Conservation (phyloP, 208 protist species). For the Acanthamoeba sp. region DNA sequence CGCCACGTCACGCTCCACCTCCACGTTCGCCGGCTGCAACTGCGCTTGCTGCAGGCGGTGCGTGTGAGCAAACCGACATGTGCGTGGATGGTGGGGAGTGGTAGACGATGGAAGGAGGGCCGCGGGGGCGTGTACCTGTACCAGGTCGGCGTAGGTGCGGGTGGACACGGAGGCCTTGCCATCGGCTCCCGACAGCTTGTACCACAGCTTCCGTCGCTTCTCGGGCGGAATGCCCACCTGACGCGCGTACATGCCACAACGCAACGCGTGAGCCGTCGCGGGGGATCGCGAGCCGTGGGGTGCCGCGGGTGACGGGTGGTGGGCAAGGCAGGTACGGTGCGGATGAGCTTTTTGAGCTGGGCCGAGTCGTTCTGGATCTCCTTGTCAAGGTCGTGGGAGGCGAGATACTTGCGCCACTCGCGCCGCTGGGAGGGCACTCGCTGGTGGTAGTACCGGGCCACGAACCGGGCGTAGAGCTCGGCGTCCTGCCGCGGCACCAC, state of each 20-base stretch:
- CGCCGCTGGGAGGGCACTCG: conserved; percentile 31
- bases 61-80: not conserved
- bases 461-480: conserved; percentile 51
- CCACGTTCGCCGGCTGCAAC: not conserved
- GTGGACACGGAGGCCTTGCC: conserved; percentile 55
- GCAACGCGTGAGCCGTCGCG: too few relatives aligned
- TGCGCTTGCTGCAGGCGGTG: not conserved
- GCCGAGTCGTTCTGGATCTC: conserved; percentile 71
- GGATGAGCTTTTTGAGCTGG: conserved; percentile 65
- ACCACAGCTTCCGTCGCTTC: conserved; percentile 66
- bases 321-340: not conserved
- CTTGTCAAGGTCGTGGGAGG: conserved; percentile 67
- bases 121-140: not conserved
- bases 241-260: not conserved
- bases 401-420: conserved; percentile 72
- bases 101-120: not conserved
- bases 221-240: conserved; percentile 63
- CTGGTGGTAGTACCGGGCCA: conserved; percentile 47
- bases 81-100: not conserved
- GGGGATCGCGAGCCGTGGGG: too few relatives aligned
- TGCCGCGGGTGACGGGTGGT: not conserved
- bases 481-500: conserved; percentile 17
- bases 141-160: conserved; percentile 61
- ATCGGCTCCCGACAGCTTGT: conserved; percentile 75
- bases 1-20: conserved; percentile 63